Conservation (phyloP, 768 basidiomycete genomes). For the Agaricus sinodeliciosus region DNA sequence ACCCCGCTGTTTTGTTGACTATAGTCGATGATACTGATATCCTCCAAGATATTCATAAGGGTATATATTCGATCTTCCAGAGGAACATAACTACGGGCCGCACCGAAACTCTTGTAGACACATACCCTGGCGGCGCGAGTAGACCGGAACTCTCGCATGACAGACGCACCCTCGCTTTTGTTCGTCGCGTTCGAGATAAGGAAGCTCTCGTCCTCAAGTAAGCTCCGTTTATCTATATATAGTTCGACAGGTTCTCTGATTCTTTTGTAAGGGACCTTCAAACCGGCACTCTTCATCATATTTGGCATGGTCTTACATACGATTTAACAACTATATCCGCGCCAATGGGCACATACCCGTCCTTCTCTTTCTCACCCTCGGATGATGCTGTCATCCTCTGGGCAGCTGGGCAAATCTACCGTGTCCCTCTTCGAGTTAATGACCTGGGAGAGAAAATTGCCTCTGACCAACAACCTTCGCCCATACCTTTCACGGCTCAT, state of each 20-base stretch:
- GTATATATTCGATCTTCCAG: conserved; percentile 69
- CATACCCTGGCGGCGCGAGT: conserved; percentile 66
- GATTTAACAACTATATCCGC: conserved; percentile 59
- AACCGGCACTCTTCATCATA: conserved; percentile 57
- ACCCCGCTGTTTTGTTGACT: too few species aligned
- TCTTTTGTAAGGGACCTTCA: conserved; percentile 46
- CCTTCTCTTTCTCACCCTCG: conserved; percentile 60
- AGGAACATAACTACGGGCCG: conserved; percentile 51
- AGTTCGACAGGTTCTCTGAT: background rate
- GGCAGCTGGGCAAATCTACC: conserved; percentile 67
- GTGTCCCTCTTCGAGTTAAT: conserved; percentile 51
- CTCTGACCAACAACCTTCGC: conserved; percentile 30
- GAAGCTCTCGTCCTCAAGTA: conserved; percentile 69
- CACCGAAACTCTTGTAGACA: conserved; percentile 45
- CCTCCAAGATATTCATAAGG: conserved; percentile 53
- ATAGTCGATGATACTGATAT: background rate
- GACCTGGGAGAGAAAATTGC: conserved; percentile 44
- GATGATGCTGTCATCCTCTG: conserved; percentile 62
- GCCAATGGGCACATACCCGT: conserved; percentile 77
- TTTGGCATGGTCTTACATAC: conserved; percentile 66
- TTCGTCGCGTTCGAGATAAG: conserved; percentile 67
- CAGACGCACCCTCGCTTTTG: conserved; percentile 64
- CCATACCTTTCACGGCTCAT: conserved; percentile 54
- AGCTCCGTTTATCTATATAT: conserved; percentile 19
- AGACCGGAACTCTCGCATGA: conserved; percentile 67